Conservation (phyloP, 345 rosid species). For the Sonneratia alba region DNA sequence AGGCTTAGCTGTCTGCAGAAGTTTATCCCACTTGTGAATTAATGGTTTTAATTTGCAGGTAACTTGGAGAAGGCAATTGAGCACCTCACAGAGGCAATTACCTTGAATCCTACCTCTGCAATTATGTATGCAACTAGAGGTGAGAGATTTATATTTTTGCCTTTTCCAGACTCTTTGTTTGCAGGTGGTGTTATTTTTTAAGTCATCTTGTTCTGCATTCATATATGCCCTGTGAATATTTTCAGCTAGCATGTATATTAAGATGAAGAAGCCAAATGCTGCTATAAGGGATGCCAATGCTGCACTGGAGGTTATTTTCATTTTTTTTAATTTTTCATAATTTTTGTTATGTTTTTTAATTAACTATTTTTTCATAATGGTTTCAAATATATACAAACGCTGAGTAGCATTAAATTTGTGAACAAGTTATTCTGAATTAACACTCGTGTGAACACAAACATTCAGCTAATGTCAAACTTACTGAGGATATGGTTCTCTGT, state of each 20-base stretch:
- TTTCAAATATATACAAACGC: not conserved
- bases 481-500: too few relatives aligned
- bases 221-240: slow-evolving; percentile 6
- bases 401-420: not conserved
- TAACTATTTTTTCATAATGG: not conserved
- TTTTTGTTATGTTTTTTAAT: not conserved
- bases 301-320: slow-evolving; percentile 62
- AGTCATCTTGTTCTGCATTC: not conserved
- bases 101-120: slow-evolving; percentile 78
- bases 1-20: not conserved
- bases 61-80: slow-evolving; percentile 77
- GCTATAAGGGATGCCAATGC: slow-evolving; percentile 89
- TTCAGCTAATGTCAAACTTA: too few relatives aligned
- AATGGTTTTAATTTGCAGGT: slow-evolving; percentile 28
- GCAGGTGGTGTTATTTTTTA: not conserved
- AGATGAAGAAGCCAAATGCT: slow-evolving; percentile 96
- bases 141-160: slow-evolving; percentile 11
- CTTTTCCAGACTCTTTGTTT: not conserved
- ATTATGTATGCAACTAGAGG: slow-evolving; percentile 93
- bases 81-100: slow-evolving; percentile 67
- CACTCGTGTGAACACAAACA: not conserved
- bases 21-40: not conserved
- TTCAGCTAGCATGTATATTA: slow-evolving; percentile 82
- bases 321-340: not conserved
- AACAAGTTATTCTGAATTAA: not conserved